These are phyloP conservation scores for Citrullus mucosospermus DNA, from an alignment of 306 rosid species.

Conservation along the genomic window DNA sequence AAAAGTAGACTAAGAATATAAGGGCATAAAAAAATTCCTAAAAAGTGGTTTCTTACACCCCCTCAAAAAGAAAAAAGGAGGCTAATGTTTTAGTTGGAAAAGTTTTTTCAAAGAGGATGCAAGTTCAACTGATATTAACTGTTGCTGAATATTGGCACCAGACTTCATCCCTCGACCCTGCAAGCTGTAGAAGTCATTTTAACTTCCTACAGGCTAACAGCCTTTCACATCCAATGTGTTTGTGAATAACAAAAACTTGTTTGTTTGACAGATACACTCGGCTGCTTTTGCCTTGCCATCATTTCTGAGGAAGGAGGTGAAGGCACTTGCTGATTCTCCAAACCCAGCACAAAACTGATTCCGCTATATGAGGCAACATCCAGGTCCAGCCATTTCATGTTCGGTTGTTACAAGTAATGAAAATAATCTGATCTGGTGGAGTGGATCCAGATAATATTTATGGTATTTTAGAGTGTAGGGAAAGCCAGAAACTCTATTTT, in stretches of 20 bases:
- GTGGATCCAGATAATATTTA: not conserved
- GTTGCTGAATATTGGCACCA: not conserved
- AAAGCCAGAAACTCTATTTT: not conserved
- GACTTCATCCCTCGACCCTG: not conserved
- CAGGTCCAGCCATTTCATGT: not conserved
- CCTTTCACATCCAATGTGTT: not conserved
- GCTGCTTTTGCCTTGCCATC: conserved; percentile 74
- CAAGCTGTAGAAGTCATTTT: too few relatives aligned
- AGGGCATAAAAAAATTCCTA: too few relatives aligned
- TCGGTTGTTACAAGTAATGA: not conserved
- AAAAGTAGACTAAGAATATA: too few relatives aligned
- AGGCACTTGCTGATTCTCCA: conserved; percentile 16
- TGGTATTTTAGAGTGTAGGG: not conserved
- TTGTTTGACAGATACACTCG: conserved; percentile 45
- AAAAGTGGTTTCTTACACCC: too few relatives aligned
- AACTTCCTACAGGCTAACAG: too few relatives aligned
- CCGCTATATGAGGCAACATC: not conserved
- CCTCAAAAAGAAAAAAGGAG: not conserved
- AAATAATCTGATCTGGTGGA: not conserved
- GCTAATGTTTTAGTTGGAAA: not conserved
- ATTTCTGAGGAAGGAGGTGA: conserved; percentile 54
- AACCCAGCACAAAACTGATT: not conserved
- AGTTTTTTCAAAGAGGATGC: not conserved
- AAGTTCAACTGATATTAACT: not conserved
- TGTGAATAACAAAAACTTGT: not conserved